Conservation (phyloP, 1,139 yeast genomes). For the Pichia sp. region DNA sequence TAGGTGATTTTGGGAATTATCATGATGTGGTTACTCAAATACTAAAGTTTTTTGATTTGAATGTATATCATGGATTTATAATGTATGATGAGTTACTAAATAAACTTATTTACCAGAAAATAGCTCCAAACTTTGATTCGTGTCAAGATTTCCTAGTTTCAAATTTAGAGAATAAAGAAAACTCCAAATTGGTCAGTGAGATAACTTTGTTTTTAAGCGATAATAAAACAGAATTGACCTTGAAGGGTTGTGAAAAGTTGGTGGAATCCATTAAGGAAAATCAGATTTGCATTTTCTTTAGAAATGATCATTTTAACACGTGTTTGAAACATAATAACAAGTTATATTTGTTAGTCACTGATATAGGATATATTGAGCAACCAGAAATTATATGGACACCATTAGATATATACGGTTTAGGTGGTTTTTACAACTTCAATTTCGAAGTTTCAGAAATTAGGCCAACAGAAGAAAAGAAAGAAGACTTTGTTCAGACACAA, state of each 20-base stretch:
- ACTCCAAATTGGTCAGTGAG: slow-evolving; percentile 3
- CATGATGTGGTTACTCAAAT: slow-evolving; percentile 23
- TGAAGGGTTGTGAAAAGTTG: slow-evolving; percentile 43
- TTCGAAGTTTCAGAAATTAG: slow-evolving; percentile 38
- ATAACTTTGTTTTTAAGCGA: slow-evolving; percentile 37
- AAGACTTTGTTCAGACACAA: background rate
- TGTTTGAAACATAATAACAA: slow-evolving; percentile 46
- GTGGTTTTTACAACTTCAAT: slow-evolving; percentile 62
- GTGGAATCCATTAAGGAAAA: slow-evolving; percentile 35
- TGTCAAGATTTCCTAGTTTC: slow-evolving; percentile 38
- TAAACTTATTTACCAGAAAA: slow-evolving; percentile 24
- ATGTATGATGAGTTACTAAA: slow-evolving; percentile 24
- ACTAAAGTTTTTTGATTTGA: slow-evolving; percentile 37
- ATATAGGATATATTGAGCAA: slow-evolving; percentile 50
- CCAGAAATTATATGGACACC: slow-evolving; percentile 69
- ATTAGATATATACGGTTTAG: slow-evolving; percentile 55
- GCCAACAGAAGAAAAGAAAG: background rate
- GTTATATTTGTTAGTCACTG: slow-evolving; percentile 63
- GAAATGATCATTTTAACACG: slow-evolving; percentile 82
- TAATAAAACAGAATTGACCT: slow-evolving; percentile 68
- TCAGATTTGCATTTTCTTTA: slow-evolving; percentile 59
- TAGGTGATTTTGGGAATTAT: slow-evolving; percentile 25
- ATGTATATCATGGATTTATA: slow-evolving; percentile 49
- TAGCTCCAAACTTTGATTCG: slow-evolving; percentile 32
- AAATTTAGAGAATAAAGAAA: slow-evolving; percentile 14